These are phyloP conservation scores for Aspergillus udagawae DNA, from an alignment of 2,329 filamentous ascomycete genomes.

Conservation along the genomic window DNA sequence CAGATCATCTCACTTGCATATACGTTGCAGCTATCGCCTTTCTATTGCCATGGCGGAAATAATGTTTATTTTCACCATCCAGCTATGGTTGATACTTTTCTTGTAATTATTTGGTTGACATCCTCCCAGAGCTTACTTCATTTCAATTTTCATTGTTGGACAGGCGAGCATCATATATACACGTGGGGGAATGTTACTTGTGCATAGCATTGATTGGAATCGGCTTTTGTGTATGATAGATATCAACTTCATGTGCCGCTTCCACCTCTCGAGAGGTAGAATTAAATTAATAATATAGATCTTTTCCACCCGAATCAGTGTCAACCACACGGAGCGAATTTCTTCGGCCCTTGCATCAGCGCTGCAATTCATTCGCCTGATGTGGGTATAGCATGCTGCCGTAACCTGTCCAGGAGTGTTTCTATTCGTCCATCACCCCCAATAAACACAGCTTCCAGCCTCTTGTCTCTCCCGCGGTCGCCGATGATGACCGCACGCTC, in stretches of 20 bases:
- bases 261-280: not conserved
- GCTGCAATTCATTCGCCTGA: not conserved
- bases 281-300: not conserved
- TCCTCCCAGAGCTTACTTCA: conserved; percentile 1
- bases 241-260: not conserved
- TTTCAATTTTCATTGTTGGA: conserved; percentile 3
- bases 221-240: conserved; percentile 1
- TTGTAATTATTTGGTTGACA: conserved; percentile 13
- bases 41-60: not conserved
- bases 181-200: conserved; percentile 18
- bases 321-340: not conserved
- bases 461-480: conserved; percentile 36
- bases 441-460: conserved; percentile 31
- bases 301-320: not conserved
- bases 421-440: conserved; percentile 34
- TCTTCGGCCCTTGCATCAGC: not conserved
- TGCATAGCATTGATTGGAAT: conserved; percentile 23
- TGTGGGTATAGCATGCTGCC: conserved; percentile 6
- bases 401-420: conserved; percentile 30
- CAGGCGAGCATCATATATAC: conserved; percentile 12
- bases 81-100: conserved; percentile 7
- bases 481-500: conserved; percentile 43
- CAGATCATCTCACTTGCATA: conserved; percentile 6
- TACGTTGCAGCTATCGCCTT: conserved; percentile 4
- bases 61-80: not conserved